phyloP scores from a whole-genome alignment of 108 stramenopile species.

The Skeletonema potamos region DNA sequence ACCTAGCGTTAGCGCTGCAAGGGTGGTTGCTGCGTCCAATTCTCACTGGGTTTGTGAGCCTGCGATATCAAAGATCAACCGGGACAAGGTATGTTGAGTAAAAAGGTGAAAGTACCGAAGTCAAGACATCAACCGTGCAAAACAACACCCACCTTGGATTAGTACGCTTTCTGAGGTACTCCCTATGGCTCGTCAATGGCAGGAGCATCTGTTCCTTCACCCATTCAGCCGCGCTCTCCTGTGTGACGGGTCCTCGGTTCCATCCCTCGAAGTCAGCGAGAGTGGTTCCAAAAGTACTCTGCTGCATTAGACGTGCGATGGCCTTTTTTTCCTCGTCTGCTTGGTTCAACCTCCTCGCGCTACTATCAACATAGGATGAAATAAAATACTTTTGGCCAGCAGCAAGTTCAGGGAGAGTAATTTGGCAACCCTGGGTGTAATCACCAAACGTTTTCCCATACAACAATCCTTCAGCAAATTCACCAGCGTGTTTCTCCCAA shows the following conservation, averaged over 20 bases:
- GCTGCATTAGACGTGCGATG: constrained; percentile 37
- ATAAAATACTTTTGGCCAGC: constrained; percentile 32
- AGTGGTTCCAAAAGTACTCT: constrained; percentile 44
- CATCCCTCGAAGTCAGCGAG: constrained; percentile 17
- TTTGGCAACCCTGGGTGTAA: constrained; percentile 30
- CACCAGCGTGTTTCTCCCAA: constrained; percentile 52
- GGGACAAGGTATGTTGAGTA: neutral
- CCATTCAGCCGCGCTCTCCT: constrained; percentile 21
- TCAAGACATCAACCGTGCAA: constrained; percentile 15
- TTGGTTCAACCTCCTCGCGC: constrained; percentile 2
- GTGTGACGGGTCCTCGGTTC: constrained; percentile 25
- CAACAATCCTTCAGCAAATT: constrained; percentile 34
- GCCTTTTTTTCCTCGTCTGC: neutral
- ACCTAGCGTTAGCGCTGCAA: constrained; percentile 39
- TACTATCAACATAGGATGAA: constrained; percentile 27
- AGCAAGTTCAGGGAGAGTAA: constrained; percentile 35
- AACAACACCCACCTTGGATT: constrained; percentile 41
- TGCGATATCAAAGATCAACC: neutral
- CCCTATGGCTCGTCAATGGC: constrained; percentile 43
- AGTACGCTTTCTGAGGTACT: constrained; percentile 43
- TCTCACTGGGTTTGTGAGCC: constrained; percentile 35
- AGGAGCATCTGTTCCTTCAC: constrained; percentile 37
- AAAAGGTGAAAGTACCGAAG: constrained; percentile 29
- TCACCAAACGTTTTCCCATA: constrained; percentile 29
- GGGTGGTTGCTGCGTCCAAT: constrained; percentile 45